Base-by-base conservation (phyloP, 1,284 basidiomycete genomes). In the Trametes pubescens region DNA sequence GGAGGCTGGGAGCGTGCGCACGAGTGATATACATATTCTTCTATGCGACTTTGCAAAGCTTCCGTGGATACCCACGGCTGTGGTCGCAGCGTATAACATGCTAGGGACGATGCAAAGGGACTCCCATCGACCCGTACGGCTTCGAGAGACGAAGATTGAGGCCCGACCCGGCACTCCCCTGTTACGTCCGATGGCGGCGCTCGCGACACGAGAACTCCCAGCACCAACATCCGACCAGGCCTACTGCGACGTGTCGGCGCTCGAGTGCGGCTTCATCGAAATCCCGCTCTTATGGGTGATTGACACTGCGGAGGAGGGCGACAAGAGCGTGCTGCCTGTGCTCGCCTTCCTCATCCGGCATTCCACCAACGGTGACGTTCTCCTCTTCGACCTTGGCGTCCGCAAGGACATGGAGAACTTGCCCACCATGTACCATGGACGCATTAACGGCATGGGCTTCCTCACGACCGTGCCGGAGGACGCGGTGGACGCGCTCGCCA, bases 351-450 rank as follows among this genome's bases (percentile, higher is more conserved):
- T 80, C 48, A 72, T 87, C 46, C 75, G 76, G 6, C 83, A 86
- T 64, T 81, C 82, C 13, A 68, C 67, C 14, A 79, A 74, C 22
- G 71, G 74, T 5, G 71, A 65, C 38, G 55, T 52, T 2, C 69
- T 86, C 55, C 69, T 86, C 7, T 85, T 87, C 64, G 85, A 86
- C 64, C 77, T 87, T 11, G 84, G 85, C n/a, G 77, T 82, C 24
- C 79, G 83, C 38, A 79, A 79, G 43, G 81, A 86, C 70, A 73
- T 78, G 70, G 73, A 80, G 18, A 78, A 73, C 8, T 78, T 78
- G 49, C 79, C 84, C 0, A 80, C 67, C 21, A 38, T 29, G 1
- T 32, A 48, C 57, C 43, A 49, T 26, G 44, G 48, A 2, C 26
- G 38, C 32, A 47, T 68, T 35, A 59, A 62, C 46, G 43, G 43